phyloP scores from a whole-genome alignment of 257 asterid species.

The Jacaranda copaia region DNA sequence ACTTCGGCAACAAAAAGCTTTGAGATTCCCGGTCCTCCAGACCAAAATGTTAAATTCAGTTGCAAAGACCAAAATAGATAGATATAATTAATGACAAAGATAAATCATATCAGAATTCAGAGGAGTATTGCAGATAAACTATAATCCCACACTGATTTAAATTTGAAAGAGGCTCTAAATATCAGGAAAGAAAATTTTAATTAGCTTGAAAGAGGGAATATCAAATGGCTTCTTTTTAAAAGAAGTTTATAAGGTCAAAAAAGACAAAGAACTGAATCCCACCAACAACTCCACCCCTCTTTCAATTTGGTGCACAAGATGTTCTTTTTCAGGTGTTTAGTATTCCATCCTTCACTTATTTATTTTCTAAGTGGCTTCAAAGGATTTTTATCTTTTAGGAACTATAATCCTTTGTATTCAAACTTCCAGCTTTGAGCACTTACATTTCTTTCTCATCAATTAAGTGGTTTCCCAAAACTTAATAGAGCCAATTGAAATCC shows the following conservation, averaged over 20 bases:
- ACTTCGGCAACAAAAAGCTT: background rate
- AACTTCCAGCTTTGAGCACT: background rate
- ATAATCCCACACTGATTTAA: background rate
- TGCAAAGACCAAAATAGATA: constrained; percentile 5
- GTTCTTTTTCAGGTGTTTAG: background rate
- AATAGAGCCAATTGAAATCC: background rate
- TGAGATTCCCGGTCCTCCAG: background rate
- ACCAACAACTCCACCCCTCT: background rate
- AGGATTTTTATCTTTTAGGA: background rate
- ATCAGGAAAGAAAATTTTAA: background rate
- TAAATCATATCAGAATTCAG: no score
- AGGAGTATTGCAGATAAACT: constrained; percentile 5
- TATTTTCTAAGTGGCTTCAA: constrained; percentile 3
- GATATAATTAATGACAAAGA: background rate
- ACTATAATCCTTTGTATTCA: background rate
- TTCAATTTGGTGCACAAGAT: background rate
- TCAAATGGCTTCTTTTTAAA: background rate
- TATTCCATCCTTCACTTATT: constrained; percentile 17
- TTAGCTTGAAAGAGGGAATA: constrained; percentile 14
- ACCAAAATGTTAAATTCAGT: constrained; percentile 14
- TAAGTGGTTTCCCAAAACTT: background rate
- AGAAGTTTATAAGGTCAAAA: background rate
- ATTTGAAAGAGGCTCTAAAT: background rate
- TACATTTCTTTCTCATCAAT: background rate
- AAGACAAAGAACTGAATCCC: background rate